Conservation (phyloP, 1,284 basidiomycete species). For the Cystobasidiaceae sp. region DNA sequence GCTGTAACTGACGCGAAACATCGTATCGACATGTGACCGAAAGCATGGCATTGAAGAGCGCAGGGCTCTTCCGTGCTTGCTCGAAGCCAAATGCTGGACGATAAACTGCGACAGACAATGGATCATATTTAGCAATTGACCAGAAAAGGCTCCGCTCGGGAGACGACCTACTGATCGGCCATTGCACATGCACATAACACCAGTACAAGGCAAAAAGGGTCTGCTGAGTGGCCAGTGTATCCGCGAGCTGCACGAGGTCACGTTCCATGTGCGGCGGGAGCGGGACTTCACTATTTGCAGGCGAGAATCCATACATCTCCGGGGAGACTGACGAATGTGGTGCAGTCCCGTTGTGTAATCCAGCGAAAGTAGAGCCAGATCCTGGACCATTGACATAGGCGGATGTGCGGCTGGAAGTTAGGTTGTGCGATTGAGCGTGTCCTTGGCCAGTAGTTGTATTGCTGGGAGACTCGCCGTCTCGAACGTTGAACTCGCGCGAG, state of each 20-base stretch:
- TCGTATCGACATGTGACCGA: neutral
- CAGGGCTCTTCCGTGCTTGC: neutral
- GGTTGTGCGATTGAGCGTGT: neutral
- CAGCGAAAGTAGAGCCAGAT: neutral
- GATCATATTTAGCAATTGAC: neutral
- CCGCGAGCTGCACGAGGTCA: neutral
- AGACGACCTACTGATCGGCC: neutral
- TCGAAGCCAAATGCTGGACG: neutral
- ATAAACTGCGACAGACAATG: neutral
- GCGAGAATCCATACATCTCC: neutral
- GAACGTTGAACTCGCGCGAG: neutral
- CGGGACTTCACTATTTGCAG: neutral
- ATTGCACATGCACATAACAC: slow-evolving; percentile 3
- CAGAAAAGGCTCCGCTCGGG: neutral
- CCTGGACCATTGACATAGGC: neutral
- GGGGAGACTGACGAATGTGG: neutral
- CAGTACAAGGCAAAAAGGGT: neutral
- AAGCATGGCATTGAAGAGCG: neutral
- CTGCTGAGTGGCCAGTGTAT: neutral
- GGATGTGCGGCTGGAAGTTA: neutral
- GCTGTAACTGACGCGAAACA: neutral
- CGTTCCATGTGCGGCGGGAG: neutral
- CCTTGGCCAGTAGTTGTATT: neutral
- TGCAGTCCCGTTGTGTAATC: neutral
- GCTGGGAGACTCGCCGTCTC: neutral